Evolutionary conservation across 1,139 yeast genomes (phyloP), one percentile per base, ranked within the genome.

Genomic region (Zygosaccharomyces pseudobailii): DNA sequence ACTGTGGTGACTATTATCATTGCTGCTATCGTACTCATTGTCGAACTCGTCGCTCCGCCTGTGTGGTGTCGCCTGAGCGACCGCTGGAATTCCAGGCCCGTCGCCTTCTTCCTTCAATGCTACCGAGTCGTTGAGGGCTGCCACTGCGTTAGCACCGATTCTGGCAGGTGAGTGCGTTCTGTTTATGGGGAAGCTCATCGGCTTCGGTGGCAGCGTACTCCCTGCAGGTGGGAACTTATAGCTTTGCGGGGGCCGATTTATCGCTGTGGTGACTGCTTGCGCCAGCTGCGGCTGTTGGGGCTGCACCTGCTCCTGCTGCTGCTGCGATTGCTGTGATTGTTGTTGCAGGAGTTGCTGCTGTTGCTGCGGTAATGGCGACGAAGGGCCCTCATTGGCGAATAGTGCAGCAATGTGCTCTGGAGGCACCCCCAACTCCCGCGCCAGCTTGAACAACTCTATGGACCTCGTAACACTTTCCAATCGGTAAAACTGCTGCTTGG

Each of bases 401-500:
- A 88, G 66, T 32, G 72, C 58, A 0, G 96, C 87, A n/a, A 90
- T 81, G 55, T 82, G 63, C 47, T 75, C 67, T 0, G 82, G 72
- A 0, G 96, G 95, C 2, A 90, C 71, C 34, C 84, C 83, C 9
- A 83, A 78, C 36, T 73, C 71, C 6, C 78, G 61, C 0, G 95
- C 94, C 22, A 75, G 70, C 50, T 79, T 79, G 43, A 89, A 59
- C 23, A 89, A 71, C 48, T 80, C 82, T 36, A 84, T 68, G 33
- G 85, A 78, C 49, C 78, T 75, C 47, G 76, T 75, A 28, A 84
- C 73, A 34, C 76, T 70, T 61, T 89, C 96, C 32, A 84, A 70
- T 48, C 76, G 77, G 63, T 85, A 83, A 58, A 74, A 84, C 56
- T 86, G 95, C 64, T 89, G 97, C 56, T 84, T 84, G 1, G 97